phyloP scores from a whole-genome alignment of 106 monocot genomes.

The Alisma plantagoaquatica region DNA sequence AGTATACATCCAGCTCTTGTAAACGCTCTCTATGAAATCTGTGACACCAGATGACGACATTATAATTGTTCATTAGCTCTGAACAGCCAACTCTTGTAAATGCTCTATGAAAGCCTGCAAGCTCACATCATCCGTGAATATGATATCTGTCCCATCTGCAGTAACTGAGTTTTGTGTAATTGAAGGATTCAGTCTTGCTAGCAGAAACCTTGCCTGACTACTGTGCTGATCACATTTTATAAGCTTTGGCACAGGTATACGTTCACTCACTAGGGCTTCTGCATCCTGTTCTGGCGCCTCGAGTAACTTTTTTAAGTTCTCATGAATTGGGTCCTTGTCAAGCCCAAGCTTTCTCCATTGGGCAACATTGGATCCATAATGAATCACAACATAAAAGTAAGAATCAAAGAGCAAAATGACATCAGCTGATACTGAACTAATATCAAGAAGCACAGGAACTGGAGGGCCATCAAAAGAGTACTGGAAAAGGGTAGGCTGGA shows the following conservation, averaged over 20 bases:
- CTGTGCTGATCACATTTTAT: constrained; percentile 86
- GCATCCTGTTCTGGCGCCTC: constrained; percentile 84
- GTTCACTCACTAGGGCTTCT: constrained; percentile 39
- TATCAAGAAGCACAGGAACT: constrained; percentile 73
- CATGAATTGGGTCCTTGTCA: constrained; percentile 61
- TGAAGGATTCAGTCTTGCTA: constrained; percentile 86
- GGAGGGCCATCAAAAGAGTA: constrained; percentile 95
- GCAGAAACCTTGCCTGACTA: constrained; percentile 87
- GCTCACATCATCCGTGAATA: constrained; percentile 93
- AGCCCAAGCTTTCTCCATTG: constrained; percentile 75
- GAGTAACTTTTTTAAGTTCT: constrained; percentile 73
- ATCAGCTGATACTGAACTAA: constrained; percentile 64
- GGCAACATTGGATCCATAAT: constrained; percentile 79
- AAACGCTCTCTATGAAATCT: too few species aligned
- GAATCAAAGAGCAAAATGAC: constrained; percentile 92
- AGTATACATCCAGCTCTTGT: too few species aligned
- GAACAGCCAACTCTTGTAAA: constrained; percentile 87
- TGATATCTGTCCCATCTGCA: constrained; percentile 54
- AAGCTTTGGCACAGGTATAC: constrained; percentile 74
- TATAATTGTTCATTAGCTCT: constrained; percentile 43
- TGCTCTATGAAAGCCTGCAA: constrained; percentile 87
- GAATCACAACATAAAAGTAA: constrained; percentile 80
- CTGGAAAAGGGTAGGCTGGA: constrained; percentile 89
- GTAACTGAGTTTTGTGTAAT: constrained; percentile 53
- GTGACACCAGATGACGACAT: too few species aligned